These are phyloP conservation scores for Paecilomyces fulvus DNA, from an alignment of 2,329 filamentous ascomycete genomes.

Conservation along the genomic window DNA sequence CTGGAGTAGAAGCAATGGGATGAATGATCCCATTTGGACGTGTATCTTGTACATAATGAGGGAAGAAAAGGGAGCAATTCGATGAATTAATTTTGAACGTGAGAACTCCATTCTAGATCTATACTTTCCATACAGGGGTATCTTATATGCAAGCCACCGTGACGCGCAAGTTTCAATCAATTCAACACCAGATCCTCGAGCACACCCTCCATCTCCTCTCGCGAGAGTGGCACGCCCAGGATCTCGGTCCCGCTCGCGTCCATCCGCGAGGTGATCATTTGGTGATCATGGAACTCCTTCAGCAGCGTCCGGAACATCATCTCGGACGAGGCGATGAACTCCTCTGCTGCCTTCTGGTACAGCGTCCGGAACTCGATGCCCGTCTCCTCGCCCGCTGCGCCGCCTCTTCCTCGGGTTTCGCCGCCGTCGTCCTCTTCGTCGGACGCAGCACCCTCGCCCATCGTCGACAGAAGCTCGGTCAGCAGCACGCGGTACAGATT, in stretches of 20 bases:
- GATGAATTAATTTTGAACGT: slow-evolving; percentile 5
- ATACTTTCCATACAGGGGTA: slow-evolving; percentile 18
- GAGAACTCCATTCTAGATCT: slow-evolving; percentile 2
- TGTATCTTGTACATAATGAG: background rate
- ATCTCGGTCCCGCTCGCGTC: slow-evolving; percentile 79
- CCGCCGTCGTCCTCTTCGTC: slow-evolving; percentile 43
- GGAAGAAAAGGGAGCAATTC: background rate
- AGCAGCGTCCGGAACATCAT: slow-evolving; percentile 89
- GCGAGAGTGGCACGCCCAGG: slow-evolving; percentile 73
- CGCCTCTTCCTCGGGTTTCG: slow-evolving; percentile 17
- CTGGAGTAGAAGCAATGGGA: background rate
- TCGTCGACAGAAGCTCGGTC: slow-evolving; percentile 67
- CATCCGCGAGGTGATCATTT: slow-evolving; percentile 87
- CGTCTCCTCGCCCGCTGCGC: slow-evolving; percentile 29
- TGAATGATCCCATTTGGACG: background rate
- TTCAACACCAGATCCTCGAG: slow-evolving; percentile 61
- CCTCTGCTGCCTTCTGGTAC: slow-evolving; percentile 92
- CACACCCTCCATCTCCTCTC: slow-evolving; percentile 81
- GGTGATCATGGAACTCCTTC: slow-evolving; percentile 97
- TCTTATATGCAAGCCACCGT: slow-evolving; percentile 16
- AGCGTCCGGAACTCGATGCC: slow-evolving; percentile 84
- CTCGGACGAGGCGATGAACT: slow-evolving; percentile 94
- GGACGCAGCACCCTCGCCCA: slow-evolving; percentile 43
- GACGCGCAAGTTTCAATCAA: slow-evolving; percentile 8
- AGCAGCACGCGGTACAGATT: slow-evolving; percentile 79